Conservation (phyloP, 768 basidiomycete genomes). For the Phanerodontia chrysosporium region DNA sequence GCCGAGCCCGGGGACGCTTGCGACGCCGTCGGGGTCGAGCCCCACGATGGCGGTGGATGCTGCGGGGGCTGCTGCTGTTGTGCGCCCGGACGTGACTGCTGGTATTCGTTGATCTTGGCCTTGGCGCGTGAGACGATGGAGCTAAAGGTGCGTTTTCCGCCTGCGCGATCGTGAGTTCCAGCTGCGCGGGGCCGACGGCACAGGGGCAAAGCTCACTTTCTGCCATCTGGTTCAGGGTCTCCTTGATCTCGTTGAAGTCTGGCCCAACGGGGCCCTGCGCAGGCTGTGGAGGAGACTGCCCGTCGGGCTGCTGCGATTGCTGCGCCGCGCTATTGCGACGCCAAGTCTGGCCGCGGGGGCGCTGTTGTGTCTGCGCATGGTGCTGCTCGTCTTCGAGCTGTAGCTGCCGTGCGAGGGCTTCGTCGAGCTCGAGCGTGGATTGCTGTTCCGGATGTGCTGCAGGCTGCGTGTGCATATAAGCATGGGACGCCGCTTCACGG, state of each 20-base stretch:
- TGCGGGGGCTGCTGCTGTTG: not conserved
- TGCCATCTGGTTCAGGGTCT: slow-evolving; percentile 72
- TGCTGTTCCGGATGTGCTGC: slow-evolving; percentile 26
- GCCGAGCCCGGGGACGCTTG: not conserved
- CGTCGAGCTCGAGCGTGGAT: slow-evolving; percentile 22
- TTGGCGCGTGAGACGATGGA: slow-evolving; percentile 72
- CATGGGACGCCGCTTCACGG: not conserved
- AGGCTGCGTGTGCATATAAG: not conserved
- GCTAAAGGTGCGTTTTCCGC: slow-evolving; percentile 74
- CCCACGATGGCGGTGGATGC: slow-evolving; percentile 12
- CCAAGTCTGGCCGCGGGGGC: slow-evolving; percentile 17
- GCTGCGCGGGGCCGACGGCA: not conserved
- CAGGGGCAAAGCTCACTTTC: slow-evolving; percentile 52
- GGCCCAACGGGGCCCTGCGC: slow-evolving; percentile 16
- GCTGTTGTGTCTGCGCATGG: slow-evolving; percentile 10
- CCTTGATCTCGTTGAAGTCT: slow-evolving; percentile 60
- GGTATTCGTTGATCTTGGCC: slow-evolving; percentile 80
- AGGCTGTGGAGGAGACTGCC: not conserved
- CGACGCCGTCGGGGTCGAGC: not conserved
- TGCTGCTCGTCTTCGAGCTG: slow-evolving; percentile 25
- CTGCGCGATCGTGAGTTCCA: slow-evolving; percentile 13
- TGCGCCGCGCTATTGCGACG: slow-evolving; percentile 17
- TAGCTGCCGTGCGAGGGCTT: slow-evolving; percentile 3
- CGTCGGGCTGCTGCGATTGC: slow-evolving; percentile 10
- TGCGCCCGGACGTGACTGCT: slow-evolving; percentile 41